Evolutionary conservation across 805 yeast genomes (phyloP).

Genomic region (Candida golubevii): DNA sequence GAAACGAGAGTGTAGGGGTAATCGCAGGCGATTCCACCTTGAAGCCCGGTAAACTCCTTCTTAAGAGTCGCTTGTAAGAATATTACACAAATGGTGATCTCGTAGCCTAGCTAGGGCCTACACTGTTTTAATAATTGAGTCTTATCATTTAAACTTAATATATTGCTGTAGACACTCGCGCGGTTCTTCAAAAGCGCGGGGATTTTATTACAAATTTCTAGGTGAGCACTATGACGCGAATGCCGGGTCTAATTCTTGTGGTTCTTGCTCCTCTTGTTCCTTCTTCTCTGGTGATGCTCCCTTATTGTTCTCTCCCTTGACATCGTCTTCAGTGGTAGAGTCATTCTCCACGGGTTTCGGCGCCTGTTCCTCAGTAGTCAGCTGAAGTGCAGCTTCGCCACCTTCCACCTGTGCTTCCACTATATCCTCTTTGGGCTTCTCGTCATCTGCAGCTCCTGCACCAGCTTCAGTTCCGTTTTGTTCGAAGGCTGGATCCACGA

Average conservation of each 20-base stretch:
- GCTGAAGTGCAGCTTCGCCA: too few relatives aligned
- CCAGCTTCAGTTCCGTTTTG: slow-evolving; percentile 13
- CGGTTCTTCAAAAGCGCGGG: neutral
- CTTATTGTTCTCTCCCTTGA: neutral
- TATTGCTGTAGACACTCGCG: slow-evolving; percentile 1
- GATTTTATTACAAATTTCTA: neutral
- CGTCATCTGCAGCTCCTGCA: neutral
- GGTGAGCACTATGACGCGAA: slow-evolving; percentile 16
- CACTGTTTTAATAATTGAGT: too few relatives aligned
- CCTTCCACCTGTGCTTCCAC: neutral
- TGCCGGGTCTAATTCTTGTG: slow-evolving; percentile 23
- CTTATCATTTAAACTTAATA: neutral
- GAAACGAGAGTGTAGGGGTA: too few relatives aligned
- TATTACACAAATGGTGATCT: too few relatives aligned
- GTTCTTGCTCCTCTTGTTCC: slow-evolving; percentile 3
- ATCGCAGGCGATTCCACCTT: too few relatives aligned
- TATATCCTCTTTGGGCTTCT: neutral
- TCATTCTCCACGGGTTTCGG: neutral
- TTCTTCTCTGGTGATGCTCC: neutral
- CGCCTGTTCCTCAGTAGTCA: too few relatives aligned
- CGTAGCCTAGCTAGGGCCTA: too few relatives aligned
- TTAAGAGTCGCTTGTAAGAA: too few relatives aligned
- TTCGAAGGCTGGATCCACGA: neutral
- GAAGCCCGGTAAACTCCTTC: too few relatives aligned
- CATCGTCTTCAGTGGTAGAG: neutral